Evolutionary conservation across 352 stramenopile species (phyloP), one percentile per base, ranked within the genome.

Genomic region (Ophiocytium majus): DNA sequence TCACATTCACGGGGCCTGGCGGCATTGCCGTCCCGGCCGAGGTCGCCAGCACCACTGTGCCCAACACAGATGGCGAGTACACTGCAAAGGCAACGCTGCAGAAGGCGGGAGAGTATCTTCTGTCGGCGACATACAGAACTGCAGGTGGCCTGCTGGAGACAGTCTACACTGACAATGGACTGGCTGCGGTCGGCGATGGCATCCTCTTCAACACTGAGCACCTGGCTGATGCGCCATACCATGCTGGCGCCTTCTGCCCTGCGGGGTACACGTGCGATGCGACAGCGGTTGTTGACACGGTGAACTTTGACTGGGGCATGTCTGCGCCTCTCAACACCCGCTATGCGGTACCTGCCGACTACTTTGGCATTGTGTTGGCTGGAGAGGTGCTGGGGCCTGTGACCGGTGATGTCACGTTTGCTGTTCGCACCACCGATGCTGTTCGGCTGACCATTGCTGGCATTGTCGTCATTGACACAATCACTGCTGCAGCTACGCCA

Each of bases 301-400:
- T 99, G 10, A 90, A 92, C 19, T 98, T 98, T 86, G 85, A 93
- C 63, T 99, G 95, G 95, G 91, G 90, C 34, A 85, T 85, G 32
- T 71, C 86, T 19, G 89, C 91, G n/a, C 92, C 92, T 19, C 82
- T 95, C 35, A 10, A 79, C 0, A 64, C 63, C 43, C 76, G 49
- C 79, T 76, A 82, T 9, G 79, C 79, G 0, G 94, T 94, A 85
- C 92, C 92, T 5, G 90, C 91, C 63, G 92, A 95, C 88, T 94
- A 89, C 50, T 95, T 93, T 88, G 92, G 90, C 57, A 82, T 92
- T 23, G 57, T 82, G 33, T 94, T 91, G 91, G 86, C 90, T 35
- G 93, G 93, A 75, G 90, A 91, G 75, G 35, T 95, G 14, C 76
- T 89, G 33, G 82, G 84, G 9, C 86, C 90, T 9, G 50, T 37